phyloP scores from a whole-genome alignment of 2,329 filamentous ascomycete species.

The Truncatella angustata region DNA sequence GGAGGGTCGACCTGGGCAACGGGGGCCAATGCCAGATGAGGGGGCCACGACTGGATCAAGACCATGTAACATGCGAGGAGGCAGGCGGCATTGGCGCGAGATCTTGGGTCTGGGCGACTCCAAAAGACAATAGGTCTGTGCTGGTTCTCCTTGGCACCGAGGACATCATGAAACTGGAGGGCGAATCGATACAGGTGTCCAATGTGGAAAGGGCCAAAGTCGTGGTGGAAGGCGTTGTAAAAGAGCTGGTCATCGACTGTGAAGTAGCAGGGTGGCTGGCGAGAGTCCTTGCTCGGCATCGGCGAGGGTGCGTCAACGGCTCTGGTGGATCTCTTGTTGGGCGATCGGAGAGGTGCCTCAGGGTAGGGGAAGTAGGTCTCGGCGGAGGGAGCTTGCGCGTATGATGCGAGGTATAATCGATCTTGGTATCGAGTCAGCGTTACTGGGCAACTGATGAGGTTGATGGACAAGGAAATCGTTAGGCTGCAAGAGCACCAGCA shows the following conservation, averaged over 20 bases:
- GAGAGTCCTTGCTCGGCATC: constrained; percentile 43
- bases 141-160: constrained; percentile 88
- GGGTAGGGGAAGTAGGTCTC: constrained; percentile 87
- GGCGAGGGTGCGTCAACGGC: constrained; percentile 57
- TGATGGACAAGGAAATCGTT: too few species aligned
- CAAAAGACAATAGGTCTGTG: constrained; percentile 92
- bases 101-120: constrained; percentile 88
- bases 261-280: constrained; percentile 80
- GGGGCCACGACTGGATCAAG: constrained; percentile 94
- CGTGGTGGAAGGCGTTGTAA: constrained; percentile 98
- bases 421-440: constrained; percentile 58
- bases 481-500: too few species aligned
- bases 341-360: constrained; percentile 54
- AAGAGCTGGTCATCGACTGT: constrained; percentile 88
- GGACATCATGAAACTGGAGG: constrained; percentile 90
- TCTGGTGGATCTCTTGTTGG: constrained; percentile 72
- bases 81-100: constrained; percentile 90
- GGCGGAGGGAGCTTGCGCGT: constrained; percentile 75
- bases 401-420: constrained; percentile 91
- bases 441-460: constrained; percentile 21
- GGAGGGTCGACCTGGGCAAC: constrained; percentile 96
- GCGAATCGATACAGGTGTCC: constrained; percentile 96
- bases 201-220: constrained; percentile 96
- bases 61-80: constrained; percentile 99
- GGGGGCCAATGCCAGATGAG: constrained; percentile 89